A percentile compares a stretch with the other conserved stretches of the same genome.
Conservation (phyloP, 2,329 filamentous ascomycete genomes). For the Ceratocystis colombiana region DNA sequence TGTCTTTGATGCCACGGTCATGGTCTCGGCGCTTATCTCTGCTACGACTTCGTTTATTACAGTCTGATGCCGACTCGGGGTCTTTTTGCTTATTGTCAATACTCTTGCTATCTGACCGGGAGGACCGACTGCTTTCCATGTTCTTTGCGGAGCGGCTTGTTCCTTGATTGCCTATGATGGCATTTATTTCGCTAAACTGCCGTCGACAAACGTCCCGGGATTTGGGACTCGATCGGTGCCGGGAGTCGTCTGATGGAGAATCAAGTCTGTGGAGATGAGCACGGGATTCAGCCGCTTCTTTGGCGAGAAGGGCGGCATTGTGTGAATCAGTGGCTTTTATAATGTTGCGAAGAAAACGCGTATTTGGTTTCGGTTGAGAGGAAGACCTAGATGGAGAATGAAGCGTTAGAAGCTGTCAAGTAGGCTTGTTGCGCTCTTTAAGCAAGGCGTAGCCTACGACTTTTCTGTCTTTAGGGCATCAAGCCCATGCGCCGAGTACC, state of each 20-base stretch:
- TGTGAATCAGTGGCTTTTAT: constrained; percentile 81
- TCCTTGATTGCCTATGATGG: constrained; percentile 39
- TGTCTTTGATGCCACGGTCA: not conserved
- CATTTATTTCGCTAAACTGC: constrained; percentile 52
- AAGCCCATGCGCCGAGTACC: constrained; percentile 64
- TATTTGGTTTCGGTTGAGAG: constrained; percentile 68
- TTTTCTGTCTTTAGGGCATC: constrained; percentile 48
- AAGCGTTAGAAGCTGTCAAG: not conserved
- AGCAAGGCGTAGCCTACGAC: constrained; percentile 35
- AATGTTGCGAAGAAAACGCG: constrained; percentile 75
- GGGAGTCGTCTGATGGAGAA: constrained; percentile 38
- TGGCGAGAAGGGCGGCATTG: constrained; percentile 76
- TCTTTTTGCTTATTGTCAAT: constrained; percentile 24
- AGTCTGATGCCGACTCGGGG: constrained; percentile 2
- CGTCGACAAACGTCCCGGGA: constrained; percentile 34
- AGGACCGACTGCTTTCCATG: constrained; percentile 18
- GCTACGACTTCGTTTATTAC: not conserved
- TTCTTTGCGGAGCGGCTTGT: constrained; percentile 20
- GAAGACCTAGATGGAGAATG: constrained; percentile 23
- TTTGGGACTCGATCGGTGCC: constrained; percentile 33
- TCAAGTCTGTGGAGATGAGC: constrained; percentile 57
- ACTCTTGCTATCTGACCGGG: constrained; percentile 20
- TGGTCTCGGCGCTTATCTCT: not conserved
- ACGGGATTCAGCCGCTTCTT: constrained; percentile 68
- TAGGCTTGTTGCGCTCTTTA: not conserved